phyloP scores from a whole-genome alignment of 192 early-diverging fungal species.

The Ambispora gerdemannii region DNA sequence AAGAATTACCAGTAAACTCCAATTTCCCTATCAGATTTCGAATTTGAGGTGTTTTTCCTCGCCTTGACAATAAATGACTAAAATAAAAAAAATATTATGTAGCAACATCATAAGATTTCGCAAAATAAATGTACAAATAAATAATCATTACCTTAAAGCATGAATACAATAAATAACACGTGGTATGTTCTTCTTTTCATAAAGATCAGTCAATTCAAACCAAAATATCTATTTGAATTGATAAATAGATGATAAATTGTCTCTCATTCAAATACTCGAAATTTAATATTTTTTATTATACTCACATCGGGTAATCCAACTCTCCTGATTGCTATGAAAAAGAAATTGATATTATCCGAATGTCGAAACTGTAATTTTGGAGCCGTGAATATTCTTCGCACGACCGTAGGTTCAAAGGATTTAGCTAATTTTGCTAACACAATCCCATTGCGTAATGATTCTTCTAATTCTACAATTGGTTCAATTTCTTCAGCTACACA shows the following conservation, averaged over 20 bases:
- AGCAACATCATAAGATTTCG: too few species aligned
- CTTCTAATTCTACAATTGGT: conserved; percentile 75
- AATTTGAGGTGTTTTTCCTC: conserved; percentile 83
- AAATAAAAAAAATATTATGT: neutral
- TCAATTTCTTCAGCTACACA: conserved; percentile 83
- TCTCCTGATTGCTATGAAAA: conserved; percentile 74
- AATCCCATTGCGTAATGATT: conserved; percentile 91
- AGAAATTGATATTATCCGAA: conserved; percentile 97
- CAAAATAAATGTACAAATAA: too few species aligned
- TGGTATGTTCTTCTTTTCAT: conserved; percentile 99
- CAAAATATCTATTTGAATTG: conserved; percentile 68
- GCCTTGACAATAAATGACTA: conserved; percentile 85
- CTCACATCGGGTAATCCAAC: conserved; percentile 80
- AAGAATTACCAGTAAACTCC: conserved; percentile 78
- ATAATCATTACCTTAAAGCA: conserved; percentile 67
- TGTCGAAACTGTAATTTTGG: conserved; percentile 85
- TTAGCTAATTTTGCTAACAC: conserved; percentile 85
- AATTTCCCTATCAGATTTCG: conserved; percentile 91
- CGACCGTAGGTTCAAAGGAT: conserved; percentile 76
- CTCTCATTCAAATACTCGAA: neutral
- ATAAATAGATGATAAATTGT: conserved; percentile 1
- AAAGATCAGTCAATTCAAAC: conserved; percentile 96
- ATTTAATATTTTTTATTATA: neutral
- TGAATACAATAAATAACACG: conserved; percentile 99
- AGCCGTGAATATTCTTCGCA: conserved; percentile 82